Evolutionary conservation across 1,139 yeast species (phyloP), one percentile per base, ranked within the genome.

Genomic region (Sugiyamaella xylanicola): DNA sequence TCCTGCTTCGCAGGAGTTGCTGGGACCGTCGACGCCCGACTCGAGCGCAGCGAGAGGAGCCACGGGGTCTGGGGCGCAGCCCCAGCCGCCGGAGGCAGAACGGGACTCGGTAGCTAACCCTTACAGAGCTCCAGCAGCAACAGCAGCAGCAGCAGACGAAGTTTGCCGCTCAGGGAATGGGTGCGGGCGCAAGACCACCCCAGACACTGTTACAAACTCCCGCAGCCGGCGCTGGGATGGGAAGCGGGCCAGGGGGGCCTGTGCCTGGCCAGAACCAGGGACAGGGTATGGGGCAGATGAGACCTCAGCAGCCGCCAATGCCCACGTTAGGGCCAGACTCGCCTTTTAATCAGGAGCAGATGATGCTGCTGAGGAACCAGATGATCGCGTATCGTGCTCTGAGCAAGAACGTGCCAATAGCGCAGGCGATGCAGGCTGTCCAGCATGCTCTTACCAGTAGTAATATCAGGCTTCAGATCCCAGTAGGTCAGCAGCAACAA

Each of bases 321-420:
- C 56, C 56, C 15, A 56, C 42, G 15, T 54, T 48, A 36, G 58
- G 43, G n/a, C 59, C 54, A 9, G 56, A 42, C 48, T 46, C 59
- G 13, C 62, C 68, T 1, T 67, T 72, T 60, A 66, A 73, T 19
- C 63, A 67, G 19, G 72, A 72, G 48, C 89, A 90, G 68, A 63
- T 75, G 19, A 76, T 73, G 3, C 70, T 85, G 51, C 74, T 92
- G 57, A 77, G 79, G 56, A 80, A 82, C 58, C 98, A 92, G 69
- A 74, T 92, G 48, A 73, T 84, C 21, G 91, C 93, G 0, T 81
- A 88, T 61, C 90, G 88, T 66, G 70, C 89, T 11, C 74, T 93
- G 55, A 80, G 92, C 1, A 84, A 79, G 63, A 93, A 89, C 68
- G 67, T 85, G 61, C 87, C 87, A 60, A 71, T 92, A 43, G 95